Conservation (phyloP, 306 rosid genomes). For the Adenanthera pavonina region DNA sequence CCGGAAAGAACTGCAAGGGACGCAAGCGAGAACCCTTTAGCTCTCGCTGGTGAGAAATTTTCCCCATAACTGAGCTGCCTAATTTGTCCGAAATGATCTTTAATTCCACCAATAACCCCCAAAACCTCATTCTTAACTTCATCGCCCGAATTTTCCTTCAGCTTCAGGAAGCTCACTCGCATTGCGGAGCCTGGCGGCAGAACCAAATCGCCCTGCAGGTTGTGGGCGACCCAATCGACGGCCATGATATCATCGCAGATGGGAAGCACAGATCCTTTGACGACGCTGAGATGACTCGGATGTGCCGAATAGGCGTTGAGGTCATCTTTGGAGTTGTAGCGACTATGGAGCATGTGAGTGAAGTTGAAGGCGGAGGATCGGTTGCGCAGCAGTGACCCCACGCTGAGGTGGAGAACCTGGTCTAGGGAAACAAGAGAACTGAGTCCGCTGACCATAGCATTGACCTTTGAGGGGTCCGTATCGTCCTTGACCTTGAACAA, state of each 20-base stretch:
- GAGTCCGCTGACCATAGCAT: slow-evolving; percentile 61
- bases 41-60: slow-evolving; percentile 89
- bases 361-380: slow-evolving; percentile 66
- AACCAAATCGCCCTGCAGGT: slow-evolving; percentile 27
- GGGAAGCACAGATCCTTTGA: slow-evolving; percentile 68
- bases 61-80: slow-evolving; percentile 66
- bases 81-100: slow-evolving; percentile 55
- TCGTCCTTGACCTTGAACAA: slow-evolving; percentile 83
- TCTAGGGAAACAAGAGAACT: slow-evolving; percentile 61
- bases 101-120: slow-evolving; percentile 59
- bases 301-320: slow-evolving; percentile 63
- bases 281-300: slow-evolving; percentile 72
- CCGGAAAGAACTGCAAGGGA: slow-evolving; percentile 67
- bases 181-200: slow-evolving; percentile 64
- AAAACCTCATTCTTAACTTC: slow-evolving; percentile 52
- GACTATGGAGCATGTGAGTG: slow-evolving; percentile 89
- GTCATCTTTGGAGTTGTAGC: slow-evolving; percentile 70
- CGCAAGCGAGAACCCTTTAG: slow-evolving; percentile 85
- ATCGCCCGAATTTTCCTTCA: slow-evolving; percentile 60
- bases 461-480: slow-evolving; percentile 66
- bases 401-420: slow-evolving; percentile 66
- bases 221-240: slow-evolving; percentile 77
- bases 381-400: slow-evolving; percentile 67
- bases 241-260: slow-evolving; percentile 86
- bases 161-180: slow-evolving; percentile 63